These are phyloP conservation scores for Echinochloa phyllopogon DNA, from an alignment of 176 grass and related monocot genomes.

Conservation along the genomic window DNA sequence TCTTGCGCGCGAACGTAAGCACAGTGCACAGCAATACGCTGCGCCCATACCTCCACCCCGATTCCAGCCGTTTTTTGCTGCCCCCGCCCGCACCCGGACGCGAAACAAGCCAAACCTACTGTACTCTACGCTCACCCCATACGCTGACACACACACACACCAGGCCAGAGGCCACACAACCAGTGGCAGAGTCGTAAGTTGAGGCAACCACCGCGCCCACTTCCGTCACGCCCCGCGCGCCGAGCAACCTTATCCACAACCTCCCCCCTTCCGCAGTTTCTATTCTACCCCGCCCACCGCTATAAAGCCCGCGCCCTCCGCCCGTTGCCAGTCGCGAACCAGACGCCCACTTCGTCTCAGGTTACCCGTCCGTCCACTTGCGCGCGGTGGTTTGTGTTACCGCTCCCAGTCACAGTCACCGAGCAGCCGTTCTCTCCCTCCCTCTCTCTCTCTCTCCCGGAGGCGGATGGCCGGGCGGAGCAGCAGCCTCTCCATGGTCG, in stretches of 20 bases:
- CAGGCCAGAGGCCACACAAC: background rate
- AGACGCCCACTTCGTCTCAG: background rate
- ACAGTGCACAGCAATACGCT: background rate
- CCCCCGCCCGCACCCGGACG: background rate
- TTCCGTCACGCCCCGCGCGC: conserved; percentile 29
- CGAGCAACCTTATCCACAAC: conserved; percentile 68
- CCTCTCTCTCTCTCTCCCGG: background rate
- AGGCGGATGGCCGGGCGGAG: conserved; percentile 64
- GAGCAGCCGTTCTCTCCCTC: background rate
- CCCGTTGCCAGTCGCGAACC: conserved; percentile 22
- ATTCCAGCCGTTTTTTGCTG: background rate
- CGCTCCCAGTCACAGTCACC: background rate
- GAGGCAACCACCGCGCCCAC: background rate
- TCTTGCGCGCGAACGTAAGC: background rate
- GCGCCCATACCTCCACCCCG: conserved; percentile 26
- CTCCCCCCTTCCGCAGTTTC: background rate
- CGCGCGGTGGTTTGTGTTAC: background rate
- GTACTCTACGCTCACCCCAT: background rate
- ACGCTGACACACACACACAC: background rate
- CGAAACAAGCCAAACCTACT: background rate
- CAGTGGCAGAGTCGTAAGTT: conserved; percentile 41
- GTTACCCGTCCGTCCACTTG: background rate
- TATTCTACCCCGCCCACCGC: background rate
- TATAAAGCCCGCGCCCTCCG: conserved; percentile 51
- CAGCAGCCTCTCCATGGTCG: conserved; percentile 56